Percentiles rank a stretch among this genome's conserved stretches.
Conservation (phyloP, 192 early-diverging fungal genomes). For the Coemansia sp. region DNA sequence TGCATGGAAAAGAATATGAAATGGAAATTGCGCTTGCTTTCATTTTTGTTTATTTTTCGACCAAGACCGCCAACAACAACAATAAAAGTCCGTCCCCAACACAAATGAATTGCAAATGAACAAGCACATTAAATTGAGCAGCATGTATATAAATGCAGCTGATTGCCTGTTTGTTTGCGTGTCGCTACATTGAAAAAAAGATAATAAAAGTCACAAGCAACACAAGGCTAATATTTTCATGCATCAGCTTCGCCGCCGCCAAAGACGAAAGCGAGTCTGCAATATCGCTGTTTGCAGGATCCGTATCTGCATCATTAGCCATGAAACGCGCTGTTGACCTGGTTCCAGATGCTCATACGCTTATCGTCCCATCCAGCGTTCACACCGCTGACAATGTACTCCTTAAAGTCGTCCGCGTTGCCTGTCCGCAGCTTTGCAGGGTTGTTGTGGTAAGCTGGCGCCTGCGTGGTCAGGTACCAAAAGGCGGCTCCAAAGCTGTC, state of each 20-base stretch:
- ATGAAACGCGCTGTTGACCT: conserved; percentile 19
- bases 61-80: too few species aligned
- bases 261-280: background rate
- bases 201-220: background rate
- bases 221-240: background rate
- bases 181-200: background rate
- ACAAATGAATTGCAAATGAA: background rate
- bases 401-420: conserved; percentile 46
- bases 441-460: conserved; percentile 22
- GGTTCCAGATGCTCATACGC: conserved; percentile 35
- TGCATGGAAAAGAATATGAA: too few species aligned
- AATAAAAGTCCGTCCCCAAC: background rate
- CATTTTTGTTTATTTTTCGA: too few species aligned
- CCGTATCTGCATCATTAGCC: background rate
- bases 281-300: background rate
- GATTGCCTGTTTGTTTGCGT: background rate
- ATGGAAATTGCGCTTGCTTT: too few species aligned
- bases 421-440: conserved; percentile 27
- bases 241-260: background rate
- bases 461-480: conserved; percentile 41
- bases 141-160: background rate
- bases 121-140: too few species aligned
- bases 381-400: conserved; percentile 37
- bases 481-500: conserved; percentile 56
- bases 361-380: conserved; percentile 28